phyloP scores from a whole-genome alignment of 2,329 filamentous ascomycete genomes.

The Colletotrichum eleusines region DNA sequence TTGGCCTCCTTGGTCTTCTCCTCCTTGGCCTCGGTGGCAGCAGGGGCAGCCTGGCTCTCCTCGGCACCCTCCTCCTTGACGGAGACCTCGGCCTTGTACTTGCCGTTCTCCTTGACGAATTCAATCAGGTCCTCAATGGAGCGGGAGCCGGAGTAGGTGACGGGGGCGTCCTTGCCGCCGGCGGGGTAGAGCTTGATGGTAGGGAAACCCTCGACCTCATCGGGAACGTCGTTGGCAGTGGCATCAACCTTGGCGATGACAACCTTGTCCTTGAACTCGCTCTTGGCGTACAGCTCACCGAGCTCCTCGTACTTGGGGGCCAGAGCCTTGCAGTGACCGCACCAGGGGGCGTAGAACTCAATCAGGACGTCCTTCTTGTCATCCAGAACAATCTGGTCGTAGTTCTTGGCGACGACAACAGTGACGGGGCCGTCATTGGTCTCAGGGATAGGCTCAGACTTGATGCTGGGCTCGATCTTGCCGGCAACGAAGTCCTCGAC shows the following conservation, averaged over 20 bases:
- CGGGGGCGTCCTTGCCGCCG: constrained; percentile 84
- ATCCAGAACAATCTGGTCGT: constrained; percentile 91
- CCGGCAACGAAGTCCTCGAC: constrained; percentile 87
- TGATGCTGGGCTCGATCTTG: constrained; percentile 95
- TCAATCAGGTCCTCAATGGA: constrained; percentile 91
- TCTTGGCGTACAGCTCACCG: constrained; percentile 79
- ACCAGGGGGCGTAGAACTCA: constrained; percentile 99
- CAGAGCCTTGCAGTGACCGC: constrained; percentile 98
- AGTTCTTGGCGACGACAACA: constrained; percentile 92
- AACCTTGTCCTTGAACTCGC: constrained; percentile 85
- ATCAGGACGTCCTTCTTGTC: constrained; percentile 96
- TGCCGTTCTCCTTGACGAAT: constrained; percentile 96
- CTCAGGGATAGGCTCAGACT: constrained; percentile 97
- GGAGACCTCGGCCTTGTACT: constrained; percentile 80
- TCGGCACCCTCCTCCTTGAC: constrained; percentile 67
- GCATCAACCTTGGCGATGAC: constrained; percentile 98
- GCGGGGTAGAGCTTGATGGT: constrained; percentile 99
- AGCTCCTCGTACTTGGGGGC: constrained; percentile 98
- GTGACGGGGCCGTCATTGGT: constrained; percentile 90
- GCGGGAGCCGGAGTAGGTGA: constrained; percentile 89
- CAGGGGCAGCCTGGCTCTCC: constrained; percentile 64
- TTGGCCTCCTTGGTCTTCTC: constrained; percentile 59
- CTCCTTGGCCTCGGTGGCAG: constrained; percentile 63
- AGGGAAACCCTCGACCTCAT: constrained; percentile 97
- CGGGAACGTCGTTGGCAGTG: constrained; percentile 94